These are phyloP conservation scores for Candida cerambycidarum DNA, from an alignment of 805 yeast species.

Conservation along the genomic window DNA sequence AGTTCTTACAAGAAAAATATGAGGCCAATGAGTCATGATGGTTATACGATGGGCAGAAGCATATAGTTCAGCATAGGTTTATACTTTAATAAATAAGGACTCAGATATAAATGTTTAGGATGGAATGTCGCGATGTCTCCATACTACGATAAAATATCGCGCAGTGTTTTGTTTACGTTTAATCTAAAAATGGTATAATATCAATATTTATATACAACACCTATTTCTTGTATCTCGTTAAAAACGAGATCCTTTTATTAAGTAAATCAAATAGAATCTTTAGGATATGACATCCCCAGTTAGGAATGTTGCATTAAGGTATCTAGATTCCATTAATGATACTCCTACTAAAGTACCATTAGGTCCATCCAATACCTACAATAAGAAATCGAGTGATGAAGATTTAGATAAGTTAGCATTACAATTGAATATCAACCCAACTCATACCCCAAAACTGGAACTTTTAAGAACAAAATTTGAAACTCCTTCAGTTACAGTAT, in stretches of 20 bases:
- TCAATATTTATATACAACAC: slow-evolving; percentile 3
- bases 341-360: slow-evolving; percentile 29
- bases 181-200: slow-evolving; percentile 5
- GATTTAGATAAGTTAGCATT: slow-evolving; percentile 42
- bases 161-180: slow-evolving; percentile 4
- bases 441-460: slow-evolving; percentile 24
- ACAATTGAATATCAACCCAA: slow-evolving; percentile 31
- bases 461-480: slow-evolving; percentile 35
- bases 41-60: too few species aligned
- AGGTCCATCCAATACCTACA: slow-evolving; percentile 28
- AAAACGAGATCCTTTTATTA: too few species aligned
- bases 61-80: too few species aligned
- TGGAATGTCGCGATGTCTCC: background rate
- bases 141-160: background rate
- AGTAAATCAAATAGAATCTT: too few species aligned
- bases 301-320: slow-evolving; percentile 33
- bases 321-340: slow-evolving; percentile 34
- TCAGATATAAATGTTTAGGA: too few species aligned
- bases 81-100: too few species aligned
- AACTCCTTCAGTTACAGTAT: slow-evolving; percentile 43
- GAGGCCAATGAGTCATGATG: slow-evolving; percentile 3
- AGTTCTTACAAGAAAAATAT: slow-evolving; percentile 8
- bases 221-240: background rate
- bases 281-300: slow-evolving; percentile 21
- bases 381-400: slow-evolving; percentile 21